Evolutionary conservation across 1,284 basidiomycete species (phyloP), one percentile per base, ranked within the genome.

Genomic region (Ustilago nuda): DNA sequence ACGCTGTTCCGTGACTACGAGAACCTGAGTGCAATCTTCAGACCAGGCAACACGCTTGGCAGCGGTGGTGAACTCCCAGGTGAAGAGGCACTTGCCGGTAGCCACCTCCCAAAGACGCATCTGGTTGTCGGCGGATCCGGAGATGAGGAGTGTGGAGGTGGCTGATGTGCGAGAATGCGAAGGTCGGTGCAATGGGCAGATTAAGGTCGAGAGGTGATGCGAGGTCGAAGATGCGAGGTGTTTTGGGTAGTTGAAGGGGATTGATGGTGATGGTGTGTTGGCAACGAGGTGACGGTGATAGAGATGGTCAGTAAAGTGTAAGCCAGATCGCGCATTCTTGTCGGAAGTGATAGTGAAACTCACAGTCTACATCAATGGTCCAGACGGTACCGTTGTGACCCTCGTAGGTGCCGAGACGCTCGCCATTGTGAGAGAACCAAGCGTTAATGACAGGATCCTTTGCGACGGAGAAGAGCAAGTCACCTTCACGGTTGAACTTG

Each of bases 371-470:
- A 86, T 97, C 95, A 78, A 97, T 91, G 66, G 94, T 95, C 96
- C 97, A 98, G 39, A 99, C 93, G 2, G 93, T 90, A 79, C 96
- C 96, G 85, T 98, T 98, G 87, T 98, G 92, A 51, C 95, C 97
- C 63, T 94, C 92, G 86, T 98, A 98, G 64, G 97, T 99, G 55
- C 96, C 97, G 82, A 99, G 88, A 69, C 97, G 90, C 89, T 99
- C 96, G 77, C 97, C 97, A 85, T 99, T 99, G 84, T 97, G 94
- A n/a, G 95, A 93, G 88, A 91, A 98, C 95, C 95, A 98, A 56
- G 94, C 94, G 85, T 98, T 98, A 87, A 98, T 94, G 82, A 94
- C 87, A 82, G 92, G 90, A 87, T 99, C 96, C 89, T 99, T 99
- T 83, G 94, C 95, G 84, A 92, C 94, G 33, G 95, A 92, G 88